Base-by-base conservation (phyloP, 2,329 filamentous ascomycete species). In the Diaporthe sp. region DNA sequence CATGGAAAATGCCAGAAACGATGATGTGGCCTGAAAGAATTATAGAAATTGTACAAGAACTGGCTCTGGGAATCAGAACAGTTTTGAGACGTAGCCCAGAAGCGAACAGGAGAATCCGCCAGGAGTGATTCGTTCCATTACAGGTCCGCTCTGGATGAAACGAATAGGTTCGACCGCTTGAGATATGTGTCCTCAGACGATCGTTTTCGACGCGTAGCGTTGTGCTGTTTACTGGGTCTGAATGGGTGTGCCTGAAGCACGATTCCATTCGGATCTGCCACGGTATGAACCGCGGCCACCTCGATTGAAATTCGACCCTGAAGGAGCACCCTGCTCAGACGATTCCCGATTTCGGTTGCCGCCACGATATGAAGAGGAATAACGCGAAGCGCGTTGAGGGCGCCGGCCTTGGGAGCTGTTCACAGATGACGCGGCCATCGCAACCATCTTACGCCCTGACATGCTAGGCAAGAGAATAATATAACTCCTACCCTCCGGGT, bases 391-490 rank as follows among this genome's bases (percentile, higher is more conserved):
- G 30, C 80, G 79, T 40, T 40, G 64, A 3, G 77, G 77, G 38
- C 77, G 75, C 10, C 80, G 78, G 13, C 82, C 81, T 19, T 81
- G 79, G 58, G 83, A 82, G 79, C 81, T 83, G 42, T 78, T 79
- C 33, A 80, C 77, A 4, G 81, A 77, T 47, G 78, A 64, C 35
- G 54, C 83, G 4, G 86, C 82, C 19, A 87, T 76, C 5, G 83
- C 80, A 50, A 88, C 79, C 6, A 79, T 81, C 76, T 80, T 87
- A 19, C 81, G 77, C 58, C 84, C 83, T 10, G 38, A 35, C 83
- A 86, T 86, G 52, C 84, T 84, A 2, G 86, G 87, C 12, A 88
- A 81, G 17, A 80, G 77, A 42, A 89, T 82, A 54, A 81, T 83
- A 76, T 87, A 81, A 10, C 82, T 80, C 58, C 80, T 83, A 6